Conservation (phyloP, 2,329 filamentous ascomycete species). For the Berkeleyomyces basicola region DNA sequence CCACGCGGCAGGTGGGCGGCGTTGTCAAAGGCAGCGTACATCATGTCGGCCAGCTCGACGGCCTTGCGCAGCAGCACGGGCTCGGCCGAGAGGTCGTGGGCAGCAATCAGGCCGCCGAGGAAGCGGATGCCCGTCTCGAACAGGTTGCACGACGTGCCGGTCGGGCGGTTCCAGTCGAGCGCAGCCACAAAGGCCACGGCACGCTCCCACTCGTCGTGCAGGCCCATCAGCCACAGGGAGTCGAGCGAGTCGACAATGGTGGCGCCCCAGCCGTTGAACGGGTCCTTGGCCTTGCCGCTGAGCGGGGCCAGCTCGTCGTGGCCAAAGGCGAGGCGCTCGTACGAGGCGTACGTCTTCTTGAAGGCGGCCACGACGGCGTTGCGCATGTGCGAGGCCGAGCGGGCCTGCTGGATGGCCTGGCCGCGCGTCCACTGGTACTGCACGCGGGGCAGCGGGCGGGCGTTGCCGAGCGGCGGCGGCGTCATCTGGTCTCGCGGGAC, state of each 20-base stretch:
- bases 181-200: slow-evolving; percentile 39
- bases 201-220: slow-evolving; percentile 47
- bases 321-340: slow-evolving; percentile 46
- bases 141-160: slow-evolving; percentile 35
- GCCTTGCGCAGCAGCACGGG: slow-evolving; percentile 44
- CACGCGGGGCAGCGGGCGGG: not conserved
- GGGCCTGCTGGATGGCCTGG: slow-evolving; percentile 4
- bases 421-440: slow-evolving; percentile 8
- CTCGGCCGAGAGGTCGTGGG: slow-evolving; percentile 47
- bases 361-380: slow-evolving; percentile 34
- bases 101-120: slow-evolving; percentile 50
- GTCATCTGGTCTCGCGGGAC: slow-evolving; percentile 15
- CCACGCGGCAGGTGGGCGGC: slow-evolving; percentile 46
- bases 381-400: slow-evolving; percentile 18
- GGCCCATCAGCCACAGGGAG: slow-evolving; percentile 56
- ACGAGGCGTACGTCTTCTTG: slow-evolving; percentile 39
- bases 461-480: slow-evolving; percentile 9
- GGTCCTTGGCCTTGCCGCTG: slow-evolving; percentile 33
- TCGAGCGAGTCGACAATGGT: slow-evolving; percentile 53
- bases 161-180: slow-evolving; percentile 45
- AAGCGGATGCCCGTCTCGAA: slow-evolving; percentile 61
- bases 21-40: slow-evolving; percentile 52
- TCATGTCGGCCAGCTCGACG: slow-evolving; percentile 43
- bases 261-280: slow-evolving; percentile 51
- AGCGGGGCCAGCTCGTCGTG: slow-evolving; percentile 46